A percentile compares a stretch with the other conserved stretches of the same genome.
Conservation (phyloP, 2,329 filamentous ascomycete species). For the Lecanoromycetidae sp. region DNA sequence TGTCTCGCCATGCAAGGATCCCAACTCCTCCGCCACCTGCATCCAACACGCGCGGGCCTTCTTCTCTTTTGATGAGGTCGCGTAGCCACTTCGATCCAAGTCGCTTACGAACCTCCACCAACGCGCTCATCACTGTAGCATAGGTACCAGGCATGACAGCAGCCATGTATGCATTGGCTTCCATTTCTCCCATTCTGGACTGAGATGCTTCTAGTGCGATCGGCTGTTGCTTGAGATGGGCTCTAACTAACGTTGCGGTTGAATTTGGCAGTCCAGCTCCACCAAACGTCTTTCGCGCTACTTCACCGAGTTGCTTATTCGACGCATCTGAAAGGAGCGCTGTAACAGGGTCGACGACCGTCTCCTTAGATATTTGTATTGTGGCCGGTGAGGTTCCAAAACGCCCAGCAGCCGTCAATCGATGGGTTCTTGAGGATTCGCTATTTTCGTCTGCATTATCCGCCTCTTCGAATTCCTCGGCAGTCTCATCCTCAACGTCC, state of each 20-base stretch:
- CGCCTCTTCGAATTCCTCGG: slow-evolving; percentile 28
- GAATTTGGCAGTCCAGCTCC: slow-evolving; percentile 66
- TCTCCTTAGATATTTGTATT: slow-evolving; percentile 57
- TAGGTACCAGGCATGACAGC: slow-evolving; percentile 51
- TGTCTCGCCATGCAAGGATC: slow-evolving; percentile 52
- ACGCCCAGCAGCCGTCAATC: slow-evolving; percentile 59
- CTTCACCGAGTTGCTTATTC: slow-evolving; percentile 58
- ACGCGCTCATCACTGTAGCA: slow-evolving; percentile 42
- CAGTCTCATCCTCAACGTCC: slow-evolving; percentile 27
- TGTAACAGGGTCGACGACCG: slow-evolving; percentile 58
- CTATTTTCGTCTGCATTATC: slow-evolving; percentile 28
- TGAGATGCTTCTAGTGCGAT: slow-evolving; percentile 47
- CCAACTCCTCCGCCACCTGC: slow-evolving; percentile 51
- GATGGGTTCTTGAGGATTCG: slow-evolving; percentile 51
- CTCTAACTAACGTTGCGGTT: slow-evolving; percentile 51
- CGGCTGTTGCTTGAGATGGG: slow-evolving; percentile 40
- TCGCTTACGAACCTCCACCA: slow-evolving; percentile 49
- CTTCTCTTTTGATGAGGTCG: slow-evolving; percentile 42
- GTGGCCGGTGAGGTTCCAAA: slow-evolving; percentile 64
- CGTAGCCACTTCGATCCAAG: slow-evolving; percentile 49
- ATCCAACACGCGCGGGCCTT: slow-evolving; percentile 47
- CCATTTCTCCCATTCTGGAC: slow-evolving; percentile 46
- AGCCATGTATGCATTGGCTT: slow-evolving; percentile 48
- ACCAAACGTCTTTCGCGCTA: slow-evolving; percentile 64
- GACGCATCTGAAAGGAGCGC: slow-evolving; percentile 55